Base-by-base conservation (phyloP, 495 filamentous ascomycete genomes). In the Pyronema domesticum region DNA sequence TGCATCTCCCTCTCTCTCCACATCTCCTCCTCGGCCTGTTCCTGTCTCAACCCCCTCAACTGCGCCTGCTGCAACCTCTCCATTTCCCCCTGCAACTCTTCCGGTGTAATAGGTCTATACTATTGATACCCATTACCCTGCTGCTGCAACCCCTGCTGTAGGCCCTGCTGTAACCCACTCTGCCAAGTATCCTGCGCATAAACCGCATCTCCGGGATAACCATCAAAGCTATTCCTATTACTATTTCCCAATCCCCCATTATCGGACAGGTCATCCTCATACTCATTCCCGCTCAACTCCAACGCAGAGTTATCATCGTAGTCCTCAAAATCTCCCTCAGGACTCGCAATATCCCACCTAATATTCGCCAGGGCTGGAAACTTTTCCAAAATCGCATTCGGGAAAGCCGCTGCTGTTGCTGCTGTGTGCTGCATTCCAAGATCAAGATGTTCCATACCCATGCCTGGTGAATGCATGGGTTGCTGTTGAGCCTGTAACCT, bases 341-440 rank as follows among this genome's bases (percentile, higher is more conserved):
- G 61, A 56, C 82, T 70, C 50, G 61, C 70, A 37, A 53, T 54
- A 33, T 54, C 76, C 86, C 86, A 94, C 57, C 85, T 83, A 64
- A 95, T 73, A 19, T 76, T 80, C 42, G 86, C 87, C 23, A 98
- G 72, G 10, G 84, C 88, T 10, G 91, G 91, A 65, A 94, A 96
- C 60, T 95, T 91, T 13, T 83, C 83, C 17, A 96, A 72, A 53
- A 98, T 69, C 9, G 87, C 91, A 7, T 83, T 85, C 5, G 91
- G 91, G 7, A 96, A 74, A n/a, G 76, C 71, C 61, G 85, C 86
- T 50, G 72, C 73, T 30, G 76, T 73, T 46, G 70, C 65, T 3
- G 46, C 19, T 7, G 57, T 42, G 6, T 55, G 45, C 37, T 43
- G 40, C 15, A 60, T 61, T 7, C 43, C 48, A 30, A 30, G 23